phyloP scores from a whole-genome alignment of 495 filamentous ascomycete species.

The Elaphomyces granulatus region DNA sequence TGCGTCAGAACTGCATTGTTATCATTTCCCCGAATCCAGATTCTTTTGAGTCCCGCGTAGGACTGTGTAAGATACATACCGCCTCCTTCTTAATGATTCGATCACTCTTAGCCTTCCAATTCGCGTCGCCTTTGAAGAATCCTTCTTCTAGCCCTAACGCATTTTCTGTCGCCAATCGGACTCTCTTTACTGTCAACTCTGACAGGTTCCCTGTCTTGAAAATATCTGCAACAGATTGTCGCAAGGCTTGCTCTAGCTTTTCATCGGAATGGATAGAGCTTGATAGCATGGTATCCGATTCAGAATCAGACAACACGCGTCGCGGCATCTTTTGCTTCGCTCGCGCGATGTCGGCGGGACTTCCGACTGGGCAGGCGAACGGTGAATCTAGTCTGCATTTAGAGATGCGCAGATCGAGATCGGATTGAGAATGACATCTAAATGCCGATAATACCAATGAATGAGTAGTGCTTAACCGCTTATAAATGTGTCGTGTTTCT shows the following conservation, averaged over 20 bases:
- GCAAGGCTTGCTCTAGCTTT: slow-evolving; percentile 39
- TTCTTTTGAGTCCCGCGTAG: slow-evolving; percentile 12
- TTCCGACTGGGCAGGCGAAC: no score
- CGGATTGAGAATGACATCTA: no score
- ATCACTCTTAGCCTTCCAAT: slow-evolving; percentile 76
- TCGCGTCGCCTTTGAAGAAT: slow-evolving; percentile 47
- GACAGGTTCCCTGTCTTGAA: slow-evolving; percentile 44
- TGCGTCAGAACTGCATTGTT: no score
- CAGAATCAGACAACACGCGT: slow-evolving; percentile 21
- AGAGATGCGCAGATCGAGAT: no score
- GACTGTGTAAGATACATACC: slow-evolving; percentile 41
- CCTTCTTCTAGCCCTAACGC: slow-evolving; percentile 47
- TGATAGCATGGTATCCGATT: slow-evolving; percentile 20
- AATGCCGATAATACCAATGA: no score
- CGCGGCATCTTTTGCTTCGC: no score
- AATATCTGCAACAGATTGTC: slow-evolving; percentile 40
- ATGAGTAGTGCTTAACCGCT: no score
- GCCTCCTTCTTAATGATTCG: slow-evolving; percentile 52
- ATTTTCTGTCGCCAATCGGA: slow-evolving; percentile 53
- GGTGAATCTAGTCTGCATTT: no score
- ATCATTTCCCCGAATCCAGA: background rate
- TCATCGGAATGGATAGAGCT: slow-evolving; percentile 19
- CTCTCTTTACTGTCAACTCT: slow-evolving; percentile 60
- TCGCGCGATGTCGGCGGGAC: no score
- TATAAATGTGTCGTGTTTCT: no score